These are phyloP conservation scores for Penicillium vulpinum DNA, from an alignment of 2,329 filamentous ascomycete genomes.

Conservation along the genomic window DNA sequence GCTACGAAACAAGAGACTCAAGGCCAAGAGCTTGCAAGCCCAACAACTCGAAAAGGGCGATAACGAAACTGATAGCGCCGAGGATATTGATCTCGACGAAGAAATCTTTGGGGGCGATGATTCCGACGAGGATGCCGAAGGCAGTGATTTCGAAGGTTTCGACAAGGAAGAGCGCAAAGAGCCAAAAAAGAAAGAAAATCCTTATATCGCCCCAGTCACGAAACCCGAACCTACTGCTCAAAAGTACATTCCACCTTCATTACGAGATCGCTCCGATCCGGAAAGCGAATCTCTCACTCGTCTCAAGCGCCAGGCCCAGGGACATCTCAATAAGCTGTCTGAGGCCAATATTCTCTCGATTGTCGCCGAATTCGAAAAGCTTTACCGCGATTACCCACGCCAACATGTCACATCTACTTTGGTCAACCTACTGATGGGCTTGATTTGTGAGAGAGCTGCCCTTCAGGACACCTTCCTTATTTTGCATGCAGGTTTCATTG, in stretches of 20 bases:
- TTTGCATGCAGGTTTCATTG: slow-evolving; percentile 83
- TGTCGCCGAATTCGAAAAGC: slow-evolving; percentile 73
- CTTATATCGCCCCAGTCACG: slow-evolving; percentile 73
- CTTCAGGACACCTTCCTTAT: slow-evolving; percentile 89
- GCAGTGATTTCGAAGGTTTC: slow-evolving; percentile 38
- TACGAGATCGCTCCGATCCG: slow-evolving; percentile 63
- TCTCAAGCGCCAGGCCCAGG: slow-evolving; percentile 78
- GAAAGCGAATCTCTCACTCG: slow-evolving; percentile 68
- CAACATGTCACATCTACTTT: slow-evolving; percentile 82
- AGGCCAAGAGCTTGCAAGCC: slow-evolving; percentile 43
- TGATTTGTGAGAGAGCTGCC: slow-evolving; percentile 74
- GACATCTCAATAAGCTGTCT: slow-evolving; percentile 87
- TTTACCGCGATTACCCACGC: slow-evolving; percentile 83
- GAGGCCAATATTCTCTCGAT: slow-evolving; percentile 88
- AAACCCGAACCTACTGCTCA: slow-evolving; percentile 52
- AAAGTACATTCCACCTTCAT: slow-evolving; percentile 85
- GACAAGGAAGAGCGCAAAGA: slow-evolving; percentile 45
- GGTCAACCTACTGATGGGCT: slow-evolving; percentile 73
- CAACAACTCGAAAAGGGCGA: slow-evolving; percentile 11
- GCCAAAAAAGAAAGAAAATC: slow-evolving; percentile 69
- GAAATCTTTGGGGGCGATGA: slow-evolving; percentile 30
- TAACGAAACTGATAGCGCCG: slow-evolving; percentile 19
- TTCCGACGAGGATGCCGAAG: slow-evolving; percentile 36
- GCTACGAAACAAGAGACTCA: slow-evolving; percentile 59
- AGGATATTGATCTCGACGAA: slow-evolving; percentile 17